These are phyloP conservation scores for Oryza australiensis DNA, from an alignment of 176 grass and related monocot genomes.

Conservation along the genomic window DNA sequence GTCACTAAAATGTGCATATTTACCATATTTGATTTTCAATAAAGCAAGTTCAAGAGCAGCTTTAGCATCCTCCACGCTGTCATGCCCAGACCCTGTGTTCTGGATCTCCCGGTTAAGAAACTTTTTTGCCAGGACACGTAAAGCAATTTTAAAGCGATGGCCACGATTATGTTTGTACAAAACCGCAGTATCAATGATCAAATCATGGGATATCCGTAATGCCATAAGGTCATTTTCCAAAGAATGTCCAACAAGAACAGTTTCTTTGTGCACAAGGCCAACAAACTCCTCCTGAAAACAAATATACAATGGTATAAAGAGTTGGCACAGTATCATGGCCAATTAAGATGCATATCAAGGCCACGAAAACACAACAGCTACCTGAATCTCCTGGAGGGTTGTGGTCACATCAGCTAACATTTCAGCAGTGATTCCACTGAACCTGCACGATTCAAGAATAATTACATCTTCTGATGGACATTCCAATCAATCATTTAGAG, in stretches of 20 bases:
- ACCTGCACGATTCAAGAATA: conserved; percentile 61
- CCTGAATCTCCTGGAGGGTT: conserved; percentile 91
- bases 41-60: conserved; percentile 84
- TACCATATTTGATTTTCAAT: conserved; percentile 87
- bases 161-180: conserved; percentile 70
- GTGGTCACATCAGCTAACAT: conserved; percentile 89
- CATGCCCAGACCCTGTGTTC: conserved; percentile 71
- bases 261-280: conserved; percentile 78
- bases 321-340: conserved; percentile 32
- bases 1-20: conserved; percentile 7
- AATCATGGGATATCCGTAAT: conserved; percentile 72
- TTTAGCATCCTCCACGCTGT: conserved; percentile 90
- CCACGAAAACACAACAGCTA: conserved; percentile 19
- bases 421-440: conserved; percentile 85
- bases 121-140: conserved; percentile 76
- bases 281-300: conserved; percentile 79
- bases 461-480: conserved; percentile 16
- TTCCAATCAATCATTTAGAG: conserved; percentile 6
- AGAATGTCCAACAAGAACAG: conserved; percentile 94
- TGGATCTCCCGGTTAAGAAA: conserved; percentile 77
- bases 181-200: conserved; percentile 89
- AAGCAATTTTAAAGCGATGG: conserved; percentile 66
- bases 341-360: not conserved
- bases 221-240: conserved; percentile 92
- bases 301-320: conserved; percentile 4